Evolutionary conservation across 179 eudicot species (phyloP), one percentile per base, ranked within the genome.

Genomic region (Heliamphora pulchella): DNA sequence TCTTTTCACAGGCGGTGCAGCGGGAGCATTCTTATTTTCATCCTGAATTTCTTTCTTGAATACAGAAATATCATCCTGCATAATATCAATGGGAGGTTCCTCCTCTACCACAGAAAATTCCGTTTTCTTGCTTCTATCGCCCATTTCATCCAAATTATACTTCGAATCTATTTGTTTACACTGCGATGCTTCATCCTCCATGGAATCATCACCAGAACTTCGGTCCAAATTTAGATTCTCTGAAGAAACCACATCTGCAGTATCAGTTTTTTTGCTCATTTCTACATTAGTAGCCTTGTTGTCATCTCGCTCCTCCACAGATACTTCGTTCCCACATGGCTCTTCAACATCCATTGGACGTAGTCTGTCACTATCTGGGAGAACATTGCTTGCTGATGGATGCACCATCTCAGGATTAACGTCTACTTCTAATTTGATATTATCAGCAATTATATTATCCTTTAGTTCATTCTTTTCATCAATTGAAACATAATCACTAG

Each of bases 381-480:
- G 82, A 84, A 86, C 80, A 85, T 81, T 82, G 84, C 88, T 86
- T 85, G 91, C 88, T 74, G 91, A 86, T 88, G 91, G 89, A 87
- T 87, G 91, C 85, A 89, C 91, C 92, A 88, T 87, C 87, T 87
- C 94, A 89, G 87, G 93, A 88, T 84, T 95, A 93, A 87, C 91
- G 86, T 93, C 97, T 87, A 83, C 75, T 86, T 93, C 98, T 93
- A 95, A 90, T 91, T 92, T 87, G 87, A 95, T 90, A 95, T 93
- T 89, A 89, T 92, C 97, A 91, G 88, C 91, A 93, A 85, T 87
- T 89, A 92, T 83, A 86, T 93, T 88, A 89, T 89, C 96, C 89
- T 89, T 92, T 88, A 91, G 84, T 85, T 91, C 92, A 87, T 89
- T 91, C 71, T 89, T 93, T 91, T 95, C 95, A 89, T 82, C 88